phyloP scores from a whole-genome alignment of 2,329 filamentous ascomycete species.

The Arachnopeziza araneosa region DNA sequence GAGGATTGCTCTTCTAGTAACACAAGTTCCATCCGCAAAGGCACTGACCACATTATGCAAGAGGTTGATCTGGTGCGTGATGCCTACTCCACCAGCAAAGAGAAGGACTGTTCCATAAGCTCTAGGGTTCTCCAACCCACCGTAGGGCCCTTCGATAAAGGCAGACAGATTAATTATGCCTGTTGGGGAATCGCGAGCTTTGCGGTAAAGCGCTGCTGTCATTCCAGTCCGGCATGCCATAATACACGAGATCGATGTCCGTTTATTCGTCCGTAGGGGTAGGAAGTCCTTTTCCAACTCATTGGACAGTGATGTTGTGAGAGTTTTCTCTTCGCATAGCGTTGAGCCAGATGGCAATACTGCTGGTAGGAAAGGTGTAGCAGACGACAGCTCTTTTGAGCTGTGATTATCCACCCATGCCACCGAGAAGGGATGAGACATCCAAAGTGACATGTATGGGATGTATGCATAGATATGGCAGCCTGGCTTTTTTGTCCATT shows the following conservation, averaged over 20 bases:
- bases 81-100: constrained; percentile 72
- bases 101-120: constrained; percentile 72
- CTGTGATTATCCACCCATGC: constrained; percentile 64
- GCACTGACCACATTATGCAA: constrained; percentile 63
- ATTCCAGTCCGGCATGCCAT: constrained; percentile 55
- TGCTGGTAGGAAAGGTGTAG: neutral
- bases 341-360: neutral
- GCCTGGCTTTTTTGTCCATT: constrained; percentile 65
- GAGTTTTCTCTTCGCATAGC: neutral
- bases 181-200: constrained; percentile 51
- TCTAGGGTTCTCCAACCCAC: constrained; percentile 59
- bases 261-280: neutral
- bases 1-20: constrained; percentile 55
- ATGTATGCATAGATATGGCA: constrained; percentile 75
- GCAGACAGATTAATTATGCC: constrained; percentile 56
- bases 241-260: constrained; percentile 9
- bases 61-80: constrained; percentile 70
- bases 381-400: neutral
- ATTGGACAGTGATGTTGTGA: neutral
- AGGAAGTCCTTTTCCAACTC: constrained; percentile 4
- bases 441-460: constrained; percentile 63
- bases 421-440: constrained; percentile 72
- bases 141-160: constrained; percentile 69
- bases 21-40: constrained; percentile 52
- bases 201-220: constrained; percentile 61